Evolutionary conservation across 2,329 filamentous ascomycete genomes (phyloP).

Genomic region (Ceratocystis cubensis): DNA sequence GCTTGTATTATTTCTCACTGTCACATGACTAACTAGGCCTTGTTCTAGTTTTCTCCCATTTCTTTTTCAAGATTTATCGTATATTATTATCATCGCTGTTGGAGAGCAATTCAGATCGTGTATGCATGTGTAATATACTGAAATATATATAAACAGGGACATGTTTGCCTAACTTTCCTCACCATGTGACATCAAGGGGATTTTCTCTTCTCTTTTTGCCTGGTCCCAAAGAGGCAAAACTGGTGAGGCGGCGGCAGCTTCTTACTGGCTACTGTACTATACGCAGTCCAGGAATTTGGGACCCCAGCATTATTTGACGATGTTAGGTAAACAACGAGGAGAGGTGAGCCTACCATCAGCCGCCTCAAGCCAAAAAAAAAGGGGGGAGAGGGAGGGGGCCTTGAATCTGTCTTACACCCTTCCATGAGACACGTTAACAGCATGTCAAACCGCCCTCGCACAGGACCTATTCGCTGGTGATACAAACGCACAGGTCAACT

Average conservation of each 20-base stretch:
- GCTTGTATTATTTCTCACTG: not conserved
- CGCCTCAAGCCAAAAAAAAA: not conserved
- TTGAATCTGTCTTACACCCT: not conserved
- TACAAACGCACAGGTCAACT: slow-evolving; percentile 8
- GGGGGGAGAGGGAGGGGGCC: not conserved
- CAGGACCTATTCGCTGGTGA: slow-evolving; percentile 1
- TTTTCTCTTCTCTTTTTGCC: not conserved
- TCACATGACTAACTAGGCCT: not conserved
- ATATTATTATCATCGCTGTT: not conserved
- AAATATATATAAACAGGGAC: not conserved
- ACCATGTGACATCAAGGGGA: slow-evolving; percentile 3
- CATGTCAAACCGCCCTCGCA: slow-evolving; percentile 1
- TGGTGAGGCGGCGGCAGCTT: not conserved
- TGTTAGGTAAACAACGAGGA: not conserved
- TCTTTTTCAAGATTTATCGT: not conserved
- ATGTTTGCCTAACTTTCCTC: not conserved
- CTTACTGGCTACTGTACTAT: not conserved
- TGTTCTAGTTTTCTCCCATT: not conserved
- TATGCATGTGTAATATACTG: no score
- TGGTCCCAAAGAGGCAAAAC: not conserved
- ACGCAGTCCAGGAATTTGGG: not conserved
- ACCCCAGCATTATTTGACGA: not conserved
- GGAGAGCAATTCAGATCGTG: not conserved
- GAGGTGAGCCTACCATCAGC: not conserved
- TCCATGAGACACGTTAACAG: not conserved